Base-by-base conservation (phyloP, 1,284 basidiomycete species). In the Trametes versicolor region DNA sequence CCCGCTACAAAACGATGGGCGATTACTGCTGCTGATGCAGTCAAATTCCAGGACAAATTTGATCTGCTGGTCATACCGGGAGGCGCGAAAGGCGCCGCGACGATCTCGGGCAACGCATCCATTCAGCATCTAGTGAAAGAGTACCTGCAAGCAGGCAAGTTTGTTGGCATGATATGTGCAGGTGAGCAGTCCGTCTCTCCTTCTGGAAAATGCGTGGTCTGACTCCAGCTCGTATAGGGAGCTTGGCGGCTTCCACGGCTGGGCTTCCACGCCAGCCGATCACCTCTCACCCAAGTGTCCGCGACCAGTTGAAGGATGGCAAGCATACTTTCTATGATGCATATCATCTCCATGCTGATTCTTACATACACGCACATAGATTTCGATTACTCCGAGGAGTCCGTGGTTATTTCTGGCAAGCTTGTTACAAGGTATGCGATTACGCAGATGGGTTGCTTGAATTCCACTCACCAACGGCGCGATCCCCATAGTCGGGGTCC, bases 111-210 rank as follows among this genome's bases (percentile, higher is more conserved):
- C 37, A 88, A 84, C 66, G 70, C 77, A 23, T 80, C 79, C 4
- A 91, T 96, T 1, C 90, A 93, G 74, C 76, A 80, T 0, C 81
- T 95, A 15, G 83, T 96, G 13, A 79, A 81, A 50, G 77, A 82
- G n/a, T 94, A 88, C 72, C 78, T 92, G 54, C 79, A 85, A 25
- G 72, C 80, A 15, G 83, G 81, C 21, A 94, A 91, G 72, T 77
- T 86, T 36, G 90, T 95, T 21, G 93, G 87, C 0, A 93, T 94
- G 91, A 93, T 95, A 59, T 95, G 93, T 72, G 94, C 93, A 60
- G 93, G 92, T 88, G 67, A 60, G 77, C 66, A 0, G 43, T n/a
- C 21, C 8, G 13, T 17, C 15, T 39, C 37, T 10, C 3, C 37
- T 2, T 12, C 2, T 39, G 10, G 13, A 13, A 19, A 4, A 17